phyloP scores from a whole-genome alignment of 768 basidiomycete species.

The Baorangia bicolor region DNA sequence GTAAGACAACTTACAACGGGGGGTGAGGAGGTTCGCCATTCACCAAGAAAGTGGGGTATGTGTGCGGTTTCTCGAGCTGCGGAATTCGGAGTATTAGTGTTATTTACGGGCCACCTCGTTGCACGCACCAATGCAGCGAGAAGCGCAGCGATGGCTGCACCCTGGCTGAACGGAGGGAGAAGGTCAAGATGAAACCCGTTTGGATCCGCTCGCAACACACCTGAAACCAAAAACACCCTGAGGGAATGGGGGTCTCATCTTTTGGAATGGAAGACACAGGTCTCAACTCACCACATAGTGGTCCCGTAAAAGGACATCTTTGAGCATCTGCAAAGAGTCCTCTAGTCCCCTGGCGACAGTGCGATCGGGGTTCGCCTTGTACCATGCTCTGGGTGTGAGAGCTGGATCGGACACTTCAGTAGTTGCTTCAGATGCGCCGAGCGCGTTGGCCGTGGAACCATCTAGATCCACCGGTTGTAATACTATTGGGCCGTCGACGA shows the following conservation, averaged over 20 bases:
- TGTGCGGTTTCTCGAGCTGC: constrained; percentile 54
- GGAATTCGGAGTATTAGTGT: constrained; percentile 1
- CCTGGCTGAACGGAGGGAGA: constrained; percentile 51
- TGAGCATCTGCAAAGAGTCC: constrained; percentile 53
- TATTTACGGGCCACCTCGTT: not conserved
- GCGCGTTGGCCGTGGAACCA: constrained; percentile 21
- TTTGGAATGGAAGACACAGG: not conserved
- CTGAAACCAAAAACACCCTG: constrained; percentile 84
- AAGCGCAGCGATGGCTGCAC: constrained; percentile 72
- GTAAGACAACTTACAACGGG: constrained; percentile 55
- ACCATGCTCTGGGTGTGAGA: constrained; percentile 69
- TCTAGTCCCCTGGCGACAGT: constrained; percentile 55
- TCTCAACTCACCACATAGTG: constrained; percentile 59
- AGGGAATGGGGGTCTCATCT: not conserved
- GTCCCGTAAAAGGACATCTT: constrained; percentile 54
- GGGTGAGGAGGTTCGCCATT: constrained; percentile 68
- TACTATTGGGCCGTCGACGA: constrained; percentile 68
- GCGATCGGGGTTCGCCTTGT: constrained; percentile 52
- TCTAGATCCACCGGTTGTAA: constrained; percentile 64
- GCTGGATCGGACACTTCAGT: constrained; percentile 45
- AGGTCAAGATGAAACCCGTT: not conserved
- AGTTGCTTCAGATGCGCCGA: constrained; percentile 41
- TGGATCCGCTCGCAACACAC: constrained; percentile 31
- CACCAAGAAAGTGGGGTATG: constrained; percentile 57
- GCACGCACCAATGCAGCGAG: constrained; percentile 63